Conservation (phyloP, 2,329 filamentous ascomycete genomes). For the Phyllosticta citribraziliensis region DNA sequence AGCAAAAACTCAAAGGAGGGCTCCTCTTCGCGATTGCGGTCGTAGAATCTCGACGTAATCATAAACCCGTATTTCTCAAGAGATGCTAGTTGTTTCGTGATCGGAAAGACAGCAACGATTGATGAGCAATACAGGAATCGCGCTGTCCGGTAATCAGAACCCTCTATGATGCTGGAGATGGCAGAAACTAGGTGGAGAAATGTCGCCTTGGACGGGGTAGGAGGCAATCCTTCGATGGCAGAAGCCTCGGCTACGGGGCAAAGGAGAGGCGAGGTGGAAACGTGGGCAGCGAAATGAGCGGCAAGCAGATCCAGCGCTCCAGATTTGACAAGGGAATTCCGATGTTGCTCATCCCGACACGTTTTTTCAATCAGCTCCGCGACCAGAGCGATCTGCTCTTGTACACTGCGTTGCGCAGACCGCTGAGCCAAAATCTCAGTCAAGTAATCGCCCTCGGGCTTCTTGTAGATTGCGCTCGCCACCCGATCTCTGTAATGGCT, state of each 20-base stretch:
- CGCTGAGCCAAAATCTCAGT: constrained; percentile 54
- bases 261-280: constrained; percentile 18
- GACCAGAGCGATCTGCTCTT: constrained; percentile 53
- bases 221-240: constrained; percentile 24
- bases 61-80: constrained; percentile 6
- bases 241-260: constrained; percentile 15
- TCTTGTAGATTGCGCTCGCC: constrained; percentile 48
- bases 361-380: constrained; percentile 49
- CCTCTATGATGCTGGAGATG: constrained; percentile 63
- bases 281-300: constrained; percentile 49
- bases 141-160: constrained; percentile 69
- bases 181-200: constrained; percentile 67
- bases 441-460: constrained; percentile 52
- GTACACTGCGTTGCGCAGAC: constrained; percentile 41
- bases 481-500: constrained; percentile 12
- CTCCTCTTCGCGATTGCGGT: constrained; percentile 2
- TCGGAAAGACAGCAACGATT: constrained; percentile 20
- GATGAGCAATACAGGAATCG: constrained; percentile 41
- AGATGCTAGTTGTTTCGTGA: background rate
- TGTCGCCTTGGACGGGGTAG: constrained; percentile 49
- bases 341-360: constrained; percentile 62
- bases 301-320: constrained; percentile 74
- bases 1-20: constrained; percentile 17
- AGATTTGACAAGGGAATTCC: constrained; percentile 58
- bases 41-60: constrained; percentile 1